These are phyloP conservation scores for Panicum virgatum DNA, from an alignment of 202 grass and related monocot species.

Conservation along the genomic window DNA sequence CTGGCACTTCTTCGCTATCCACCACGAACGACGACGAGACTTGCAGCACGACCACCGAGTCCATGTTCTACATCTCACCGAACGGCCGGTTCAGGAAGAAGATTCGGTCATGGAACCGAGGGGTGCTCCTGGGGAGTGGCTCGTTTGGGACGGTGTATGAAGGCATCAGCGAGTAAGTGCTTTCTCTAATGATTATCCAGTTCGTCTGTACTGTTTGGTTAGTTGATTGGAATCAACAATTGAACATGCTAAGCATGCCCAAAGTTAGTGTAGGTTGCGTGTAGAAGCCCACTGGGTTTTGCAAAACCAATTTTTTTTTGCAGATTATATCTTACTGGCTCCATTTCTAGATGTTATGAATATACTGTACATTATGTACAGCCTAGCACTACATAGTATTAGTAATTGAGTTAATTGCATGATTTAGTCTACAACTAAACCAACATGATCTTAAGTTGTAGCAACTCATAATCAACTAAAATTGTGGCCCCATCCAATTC, in stretches of 20 bases:
- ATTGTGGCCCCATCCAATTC: background rate
- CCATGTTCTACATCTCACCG: slow-evolving; percentile 68
- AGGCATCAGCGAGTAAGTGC: slow-evolving; percentile 81
- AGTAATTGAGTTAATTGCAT: background rate
- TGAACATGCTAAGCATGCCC: background rate
- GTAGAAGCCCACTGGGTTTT: background rate
- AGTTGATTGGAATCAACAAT: background rate
- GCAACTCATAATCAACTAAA: background rate
- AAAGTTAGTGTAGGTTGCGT: background rate
- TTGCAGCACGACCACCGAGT: slow-evolving; percentile 60
- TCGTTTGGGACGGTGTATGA: slow-evolving; percentile 78
- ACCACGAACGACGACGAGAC: slow-evolving; percentile 69
- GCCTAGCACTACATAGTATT: background rate
- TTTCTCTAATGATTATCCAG: background rate
- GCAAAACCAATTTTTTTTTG: slow-evolving; percentile 10
- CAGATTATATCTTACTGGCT: background rate
- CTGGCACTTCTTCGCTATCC: slow-evolving; percentile 61
- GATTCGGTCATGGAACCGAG: slow-evolving; percentile 71
- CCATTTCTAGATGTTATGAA: slow-evolving; percentile 31
- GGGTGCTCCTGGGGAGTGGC: slow-evolving; percentile 65
- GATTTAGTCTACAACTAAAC: slow-evolving; percentile 7
- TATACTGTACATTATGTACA: slow-evolving; percentile 4
- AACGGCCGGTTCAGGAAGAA: slow-evolving; percentile 62
- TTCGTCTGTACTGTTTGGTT: background rate
- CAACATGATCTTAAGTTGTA: background rate